These are phyloP conservation scores for Pseudohalonectria lignicola DNA, from an alignment of 2,329 filamentous ascomycete species.

Conservation along the genomic window DNA sequence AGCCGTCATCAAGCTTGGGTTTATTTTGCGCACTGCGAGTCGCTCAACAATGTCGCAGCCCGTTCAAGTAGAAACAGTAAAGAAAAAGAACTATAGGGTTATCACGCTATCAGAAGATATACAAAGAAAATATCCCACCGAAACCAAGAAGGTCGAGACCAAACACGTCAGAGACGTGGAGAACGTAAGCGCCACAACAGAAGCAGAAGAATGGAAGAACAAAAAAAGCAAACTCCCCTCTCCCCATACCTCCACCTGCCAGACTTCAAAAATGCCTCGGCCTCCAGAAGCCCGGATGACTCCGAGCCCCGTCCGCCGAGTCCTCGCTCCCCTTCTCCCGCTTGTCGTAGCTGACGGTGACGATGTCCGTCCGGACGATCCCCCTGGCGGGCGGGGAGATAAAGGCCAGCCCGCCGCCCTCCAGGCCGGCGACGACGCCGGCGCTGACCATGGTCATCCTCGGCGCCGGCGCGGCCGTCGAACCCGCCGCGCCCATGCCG, in stretches of 20 bases:
- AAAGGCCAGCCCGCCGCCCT: not conserved
- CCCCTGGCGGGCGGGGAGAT: not conserved
- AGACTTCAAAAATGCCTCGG: not conserved
- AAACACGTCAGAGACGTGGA: not conserved
- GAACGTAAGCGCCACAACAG: no score
- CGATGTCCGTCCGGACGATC: constrained; percentile 4
- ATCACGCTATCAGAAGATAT: not conserved
- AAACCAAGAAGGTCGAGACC: not conserved
- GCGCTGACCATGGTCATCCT: no score
- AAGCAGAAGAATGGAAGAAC: no score
- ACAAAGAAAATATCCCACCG: not conserved
- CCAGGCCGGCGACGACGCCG: not conserved
- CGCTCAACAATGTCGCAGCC: no score
- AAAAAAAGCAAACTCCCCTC: no score
- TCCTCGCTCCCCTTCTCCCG: not conserved
- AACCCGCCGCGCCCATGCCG: not conserved
- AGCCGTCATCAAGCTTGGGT: no score
- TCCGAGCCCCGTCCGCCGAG: no score
- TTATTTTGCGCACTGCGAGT: no score
- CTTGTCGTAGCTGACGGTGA: constrained; percentile 4
- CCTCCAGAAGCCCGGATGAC: not conserved
- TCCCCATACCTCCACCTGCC: no score
- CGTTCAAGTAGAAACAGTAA: no score
- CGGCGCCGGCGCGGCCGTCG: no score
- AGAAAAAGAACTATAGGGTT: not conserved